Conservation (phyloP, 129 eudicot species). For the Tanacetum coccineum region DNA sequence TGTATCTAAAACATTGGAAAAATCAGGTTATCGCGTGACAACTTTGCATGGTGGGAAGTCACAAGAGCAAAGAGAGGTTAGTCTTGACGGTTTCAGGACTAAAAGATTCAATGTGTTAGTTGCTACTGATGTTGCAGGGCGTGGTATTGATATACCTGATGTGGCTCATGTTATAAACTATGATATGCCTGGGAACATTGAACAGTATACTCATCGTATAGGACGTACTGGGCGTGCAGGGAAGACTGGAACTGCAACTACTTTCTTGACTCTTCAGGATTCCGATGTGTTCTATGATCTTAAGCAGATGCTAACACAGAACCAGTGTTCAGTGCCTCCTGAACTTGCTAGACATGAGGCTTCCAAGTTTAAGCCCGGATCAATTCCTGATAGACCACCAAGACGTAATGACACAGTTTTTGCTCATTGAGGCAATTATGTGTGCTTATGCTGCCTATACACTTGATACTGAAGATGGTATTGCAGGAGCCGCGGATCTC, state of each 20-base stretch:
- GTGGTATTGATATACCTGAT: conserved; percentile 57
- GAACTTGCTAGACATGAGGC: too few species aligned
- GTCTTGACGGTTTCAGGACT: conserved; percentile 36
- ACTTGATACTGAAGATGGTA: conserved; percentile 24
- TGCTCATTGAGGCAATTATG: too few species aligned
- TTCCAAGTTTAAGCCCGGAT: too few species aligned
- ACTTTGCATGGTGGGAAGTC: conserved; percentile 57
- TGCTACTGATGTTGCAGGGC: conserved; percentile 42
- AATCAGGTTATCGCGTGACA: conserved; percentile 41
- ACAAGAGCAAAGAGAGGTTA: conserved; percentile 53
- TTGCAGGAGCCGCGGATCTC: conserved; percentile 8
- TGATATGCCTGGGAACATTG: conserved; percentile 63
- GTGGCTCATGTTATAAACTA: conserved; percentile 58
- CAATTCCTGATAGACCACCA: too few species aligned
- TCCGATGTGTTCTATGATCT: conserved; percentile 57
- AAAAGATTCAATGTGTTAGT: conserved; percentile 39
- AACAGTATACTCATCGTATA: conserved; percentile 58
- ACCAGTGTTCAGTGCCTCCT: too few species aligned
- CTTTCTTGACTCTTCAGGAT: conserved; percentile 51
- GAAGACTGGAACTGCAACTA: conserved; percentile 53
- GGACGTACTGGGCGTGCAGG: conserved; percentile 66
- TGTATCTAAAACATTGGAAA: conserved; percentile 39
- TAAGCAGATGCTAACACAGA: too few species aligned
- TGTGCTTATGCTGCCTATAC: background rate
- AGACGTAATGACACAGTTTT: too few species aligned